Conservation (phyloP, 192 early-diverging fungal genomes). For the Coemansia sp. region DNA sequence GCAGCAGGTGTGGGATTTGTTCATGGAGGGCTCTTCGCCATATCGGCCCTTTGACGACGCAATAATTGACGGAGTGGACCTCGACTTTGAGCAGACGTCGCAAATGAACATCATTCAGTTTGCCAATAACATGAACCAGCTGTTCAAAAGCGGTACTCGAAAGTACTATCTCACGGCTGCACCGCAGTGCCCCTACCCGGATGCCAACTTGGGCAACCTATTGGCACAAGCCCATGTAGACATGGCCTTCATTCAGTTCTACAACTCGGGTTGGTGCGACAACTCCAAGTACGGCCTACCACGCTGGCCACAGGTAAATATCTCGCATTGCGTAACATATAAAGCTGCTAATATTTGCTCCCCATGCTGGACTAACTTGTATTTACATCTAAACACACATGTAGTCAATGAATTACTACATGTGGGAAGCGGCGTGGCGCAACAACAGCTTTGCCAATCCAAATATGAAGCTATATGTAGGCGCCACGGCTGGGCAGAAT, state of each 20-base stretch:
- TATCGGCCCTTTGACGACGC: constrained; percentile 74
- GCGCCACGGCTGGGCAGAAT: constrained; percentile 59
- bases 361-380: neutral
- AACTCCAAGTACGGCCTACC: constrained; percentile 56
- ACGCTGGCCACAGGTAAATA: constrained; percentile 49
- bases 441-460: constrained; percentile 61
- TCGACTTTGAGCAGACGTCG: constrained; percentile 72
- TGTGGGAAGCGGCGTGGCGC: constrained; percentile 64
- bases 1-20: constrained; percentile 75
- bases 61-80: constrained; percentile 74
- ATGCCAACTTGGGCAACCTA: constrained; percentile 65
- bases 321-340: neutral
- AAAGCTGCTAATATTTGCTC: neutral
- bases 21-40: constrained; percentile 66
- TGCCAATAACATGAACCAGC: constrained; percentile 62
- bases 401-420: constrained; percentile 58
- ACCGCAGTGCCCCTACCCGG: constrained; percentile 76
- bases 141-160: constrained; percentile 49
- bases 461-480: constrained; percentile 62
- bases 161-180: constrained; percentile 70
- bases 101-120: constrained; percentile 63
- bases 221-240: constrained; percentile 64
- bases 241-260: constrained; percentile 79
- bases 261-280: constrained; percentile 74
- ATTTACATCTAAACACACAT: neutral